Evolutionary conservation across 1,284 basidiomycete species (phyloP).

Genomic region (Ustilago curta): DNA sequence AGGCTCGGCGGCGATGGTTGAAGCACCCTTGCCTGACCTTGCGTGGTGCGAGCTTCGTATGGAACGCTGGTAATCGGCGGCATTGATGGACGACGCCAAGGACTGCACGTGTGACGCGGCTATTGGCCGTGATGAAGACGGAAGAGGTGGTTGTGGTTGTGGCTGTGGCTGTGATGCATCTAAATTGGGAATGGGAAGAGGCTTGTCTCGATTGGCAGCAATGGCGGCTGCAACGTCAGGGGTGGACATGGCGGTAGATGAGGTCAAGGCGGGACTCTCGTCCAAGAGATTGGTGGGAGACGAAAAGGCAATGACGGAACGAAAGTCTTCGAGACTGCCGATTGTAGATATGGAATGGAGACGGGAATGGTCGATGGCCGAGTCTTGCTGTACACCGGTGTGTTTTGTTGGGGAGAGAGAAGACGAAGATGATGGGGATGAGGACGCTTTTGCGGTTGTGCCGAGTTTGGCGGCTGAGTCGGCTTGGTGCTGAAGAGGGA

Average conservation of each 20-base stretch:
- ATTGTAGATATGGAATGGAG: slow-evolving; percentile 24
- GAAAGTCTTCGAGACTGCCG: slow-evolving; percentile 49
- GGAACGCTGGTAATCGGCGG: background rate
- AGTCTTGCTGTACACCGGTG: too few relatives aligned
- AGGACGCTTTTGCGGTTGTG: background rate
- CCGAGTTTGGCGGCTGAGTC: background rate
- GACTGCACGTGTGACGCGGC: background rate
- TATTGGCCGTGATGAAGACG: slow-evolving; percentile 1
- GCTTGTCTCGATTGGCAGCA: slow-evolving; percentile 12
- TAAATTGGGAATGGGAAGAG: background rate
- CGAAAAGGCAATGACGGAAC: slow-evolving; percentile 31
- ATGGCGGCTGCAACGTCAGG: slow-evolving; percentile 16
- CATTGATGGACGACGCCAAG: background rate
- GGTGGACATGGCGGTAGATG: slow-evolving; percentile 31
- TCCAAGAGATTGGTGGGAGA: slow-evolving; percentile 23
- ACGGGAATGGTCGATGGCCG: slow-evolving; percentile 8
- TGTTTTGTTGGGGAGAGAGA: background rate
- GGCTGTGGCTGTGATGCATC: slow-evolving; percentile 38
- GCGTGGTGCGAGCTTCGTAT: background rate
- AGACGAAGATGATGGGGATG: background rate
- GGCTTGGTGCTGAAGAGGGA: slow-evolving; percentile 14
- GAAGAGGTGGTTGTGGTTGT: slow-evolving; percentile 32
- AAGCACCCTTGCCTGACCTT: slow-evolving; percentile 1
- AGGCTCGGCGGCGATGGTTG: slow-evolving; percentile 7
- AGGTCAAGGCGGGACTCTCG: slow-evolving; percentile 32